phyloP scores from a whole-genome alignment of 257 asterid genomes.

The Osmanthus fragrans region DNA sequence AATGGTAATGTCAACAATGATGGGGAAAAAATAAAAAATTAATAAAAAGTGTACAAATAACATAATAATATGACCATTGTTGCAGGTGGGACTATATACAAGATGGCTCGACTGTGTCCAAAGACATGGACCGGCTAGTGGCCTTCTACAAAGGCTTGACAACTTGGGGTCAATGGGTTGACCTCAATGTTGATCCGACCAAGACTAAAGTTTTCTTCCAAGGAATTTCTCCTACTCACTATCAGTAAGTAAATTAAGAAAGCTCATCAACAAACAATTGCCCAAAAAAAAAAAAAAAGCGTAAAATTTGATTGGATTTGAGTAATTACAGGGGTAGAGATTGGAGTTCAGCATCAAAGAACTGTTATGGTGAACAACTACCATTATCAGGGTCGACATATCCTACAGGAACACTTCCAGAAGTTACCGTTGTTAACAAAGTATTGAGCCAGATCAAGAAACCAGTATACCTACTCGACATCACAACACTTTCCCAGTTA shows the following conservation, averaged over 20 bases:
- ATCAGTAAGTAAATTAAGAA: slow-evolving; percentile 32
- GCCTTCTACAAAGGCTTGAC: slow-evolving; percentile 53
- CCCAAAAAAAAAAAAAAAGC: background rate
- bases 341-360: slow-evolving; percentile 25
- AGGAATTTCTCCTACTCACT: slow-evolving; percentile 61
- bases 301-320: background rate
- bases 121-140: slow-evolving; percentile 51
- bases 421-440: slow-evolving; percentile 24
- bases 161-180: slow-evolving; percentile 67
- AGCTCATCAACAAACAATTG: background rate
- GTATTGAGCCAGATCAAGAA: slow-evolving; percentile 36
- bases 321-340: slow-evolving; percentile 29
- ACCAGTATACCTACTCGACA: slow-evolving; percentile 49
- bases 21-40: too few species aligned
- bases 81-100: slow-evolving; percentile 62
- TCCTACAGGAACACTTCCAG: slow-evolving; percentile 36
- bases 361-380: slow-evolving; percentile 30
- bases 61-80: background rate
- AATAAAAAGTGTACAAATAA: too few species aligned
- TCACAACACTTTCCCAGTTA: slow-evolving; percentile 50
- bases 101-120: slow-evolving; percentile 35
- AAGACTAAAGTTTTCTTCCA: slow-evolving; percentile 56
- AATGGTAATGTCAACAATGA: too few species aligned
- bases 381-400: slow-evolving; percentile 31
- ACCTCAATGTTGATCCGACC: slow-evolving; percentile 41